Conservation (phyloP, 2,329 filamentous ascomycete species). For the Teratosphaeria pseudoeucalypti region DNA sequence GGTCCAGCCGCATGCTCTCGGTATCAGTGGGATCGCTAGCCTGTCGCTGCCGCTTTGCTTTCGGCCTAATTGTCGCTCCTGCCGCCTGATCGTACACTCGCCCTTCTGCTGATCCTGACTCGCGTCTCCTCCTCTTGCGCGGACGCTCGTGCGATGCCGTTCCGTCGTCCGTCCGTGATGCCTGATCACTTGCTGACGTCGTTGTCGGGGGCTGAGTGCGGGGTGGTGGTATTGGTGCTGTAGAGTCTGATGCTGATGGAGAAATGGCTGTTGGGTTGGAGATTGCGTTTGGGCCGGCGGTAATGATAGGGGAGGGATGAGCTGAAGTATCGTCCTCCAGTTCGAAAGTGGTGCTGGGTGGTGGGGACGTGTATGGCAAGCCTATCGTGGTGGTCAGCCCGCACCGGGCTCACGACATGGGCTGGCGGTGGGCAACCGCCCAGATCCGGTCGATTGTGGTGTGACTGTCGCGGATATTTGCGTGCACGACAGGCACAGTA, state of each 20-base stretch:
- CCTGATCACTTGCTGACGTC: constrained; percentile 14
- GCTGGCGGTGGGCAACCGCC: constrained; percentile 1
- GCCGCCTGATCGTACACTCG: constrained; percentile 2
- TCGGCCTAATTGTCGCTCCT: constrained; percentile 1
- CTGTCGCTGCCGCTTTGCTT: constrained; percentile 26
- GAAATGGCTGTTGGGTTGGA: constrained; percentile 9
- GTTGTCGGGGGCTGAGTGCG: constrained; percentile 5
- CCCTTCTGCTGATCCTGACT: constrained; percentile 14
- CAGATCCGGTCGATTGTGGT: not conserved
- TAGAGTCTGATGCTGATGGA: constrained; percentile 23
- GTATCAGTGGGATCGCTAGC: constrained; percentile 12
- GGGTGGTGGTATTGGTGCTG: constrained; percentile 14
- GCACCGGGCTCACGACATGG: constrained; percentile 5
- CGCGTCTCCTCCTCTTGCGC: constrained; percentile 21
- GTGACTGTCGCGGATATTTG: not conserved
- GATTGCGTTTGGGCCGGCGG: constrained; percentile 21
- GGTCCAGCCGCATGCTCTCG: constrained; percentile 30
- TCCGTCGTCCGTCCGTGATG: not conserved
- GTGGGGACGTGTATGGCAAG: constrained; percentile 4
- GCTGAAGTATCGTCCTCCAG: constrained; percentile 20
- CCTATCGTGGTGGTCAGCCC: constrained; percentile 1
- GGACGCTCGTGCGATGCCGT: constrained; percentile 8
- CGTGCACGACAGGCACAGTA: not conserved
- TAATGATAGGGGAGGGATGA: constrained; percentile 19
- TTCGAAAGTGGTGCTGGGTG: constrained; percentile 15